Evolutionary conservation across 768 basidiomycete species (phyloP).

Genomic region (Imleria badia): DNA sequence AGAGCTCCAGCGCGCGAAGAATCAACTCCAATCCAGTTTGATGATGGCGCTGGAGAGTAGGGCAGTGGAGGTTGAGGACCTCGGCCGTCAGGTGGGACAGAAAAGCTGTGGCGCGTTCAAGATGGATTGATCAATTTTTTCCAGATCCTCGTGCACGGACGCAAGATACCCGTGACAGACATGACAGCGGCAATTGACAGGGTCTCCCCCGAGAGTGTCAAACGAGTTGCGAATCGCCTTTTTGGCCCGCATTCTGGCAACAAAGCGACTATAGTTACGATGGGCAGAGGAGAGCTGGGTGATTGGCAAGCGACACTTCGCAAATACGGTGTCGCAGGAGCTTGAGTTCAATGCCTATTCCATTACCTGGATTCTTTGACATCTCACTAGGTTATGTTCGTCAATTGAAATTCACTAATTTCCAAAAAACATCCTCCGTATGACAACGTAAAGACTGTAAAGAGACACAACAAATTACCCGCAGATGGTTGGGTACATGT

Average conservation of each 20-base stretch:
- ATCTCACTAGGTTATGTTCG: background rate
- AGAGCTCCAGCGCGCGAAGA: constrained; percentile 88
- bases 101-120: background rate
- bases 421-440: background rate
- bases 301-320: constrained; percentile 60
- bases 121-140: constrained; percentile 1
- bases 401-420: background rate
- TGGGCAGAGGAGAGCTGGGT: constrained; percentile 79
- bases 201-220: constrained; percentile 68
- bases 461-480: constrained; percentile 19
- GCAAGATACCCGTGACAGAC: constrained; percentile 83
- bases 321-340: constrained; percentile 64
- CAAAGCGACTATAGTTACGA: constrained; percentile 77
- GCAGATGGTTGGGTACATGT: constrained; percentile 64
- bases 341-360: constrained; percentile 1
- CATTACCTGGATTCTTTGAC: background rate
- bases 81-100: constrained; percentile 76
- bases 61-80: constrained; percentile 81
- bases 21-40: constrained; percentile 88
- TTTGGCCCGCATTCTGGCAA: constrained; percentile 64
- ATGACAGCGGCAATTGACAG: constrained; percentile 87
- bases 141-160: constrained; percentile 81
- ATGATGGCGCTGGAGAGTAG: constrained; percentile 95
- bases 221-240: constrained; percentile 71
- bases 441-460: background rate